Conservation (phyloP, 257 asterid species). For the Verbascum thapsus region DNA sequence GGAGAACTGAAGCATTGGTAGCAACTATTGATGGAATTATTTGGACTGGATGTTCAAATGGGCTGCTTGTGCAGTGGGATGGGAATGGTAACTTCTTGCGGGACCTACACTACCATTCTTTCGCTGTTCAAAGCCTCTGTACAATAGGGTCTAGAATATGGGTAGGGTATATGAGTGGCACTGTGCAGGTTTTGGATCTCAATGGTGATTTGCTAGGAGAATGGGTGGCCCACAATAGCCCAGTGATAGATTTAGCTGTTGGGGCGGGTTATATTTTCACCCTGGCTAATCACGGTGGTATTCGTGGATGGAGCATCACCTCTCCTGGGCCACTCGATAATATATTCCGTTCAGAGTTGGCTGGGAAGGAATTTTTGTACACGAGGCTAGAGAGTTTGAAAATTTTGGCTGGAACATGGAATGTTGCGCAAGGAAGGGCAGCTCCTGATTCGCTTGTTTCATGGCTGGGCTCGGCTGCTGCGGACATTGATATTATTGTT, state of each 20-base stretch:
- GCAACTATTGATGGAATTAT: slow-evolving; percentile 74
- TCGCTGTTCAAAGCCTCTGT: slow-evolving; percentile 70
- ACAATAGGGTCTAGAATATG: slow-evolving; percentile 76
- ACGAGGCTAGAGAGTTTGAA: slow-evolving; percentile 76
- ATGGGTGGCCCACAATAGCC: slow-evolving; percentile 86
- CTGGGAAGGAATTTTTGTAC: slow-evolving; percentile 76
- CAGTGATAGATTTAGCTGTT: slow-evolving; percentile 71
- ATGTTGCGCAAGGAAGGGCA: slow-evolving; percentile 96
- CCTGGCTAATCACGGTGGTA: slow-evolving; percentile 95
- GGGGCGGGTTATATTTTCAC: slow-evolving; percentile 71
- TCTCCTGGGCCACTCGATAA: slow-evolving; percentile 88
- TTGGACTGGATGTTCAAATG: slow-evolving; percentile 93
- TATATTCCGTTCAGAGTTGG: slow-evolving; percentile 66
- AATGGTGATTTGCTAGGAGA: slow-evolving; percentile 76
- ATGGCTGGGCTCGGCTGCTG: slow-evolving; percentile 88
- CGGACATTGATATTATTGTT: slow-evolving; percentile 68
- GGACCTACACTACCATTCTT: slow-evolving; percentile 73
- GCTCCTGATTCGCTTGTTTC: slow-evolving; percentile 82
- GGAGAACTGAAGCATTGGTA: slow-evolving; percentile 78
- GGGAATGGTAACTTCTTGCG: slow-evolving; percentile 77
- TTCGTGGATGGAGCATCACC: slow-evolving; percentile 92
- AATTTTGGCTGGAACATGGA: slow-evolving; percentile 97
- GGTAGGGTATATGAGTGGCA: slow-evolving; percentile 90
- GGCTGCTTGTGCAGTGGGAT: slow-evolving; percentile 89
- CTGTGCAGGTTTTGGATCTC: slow-evolving; percentile 82